phyloP scores from a whole-genome alignment of 2,329 filamentous ascomycete species.

The Knufia petricola region DNA sequence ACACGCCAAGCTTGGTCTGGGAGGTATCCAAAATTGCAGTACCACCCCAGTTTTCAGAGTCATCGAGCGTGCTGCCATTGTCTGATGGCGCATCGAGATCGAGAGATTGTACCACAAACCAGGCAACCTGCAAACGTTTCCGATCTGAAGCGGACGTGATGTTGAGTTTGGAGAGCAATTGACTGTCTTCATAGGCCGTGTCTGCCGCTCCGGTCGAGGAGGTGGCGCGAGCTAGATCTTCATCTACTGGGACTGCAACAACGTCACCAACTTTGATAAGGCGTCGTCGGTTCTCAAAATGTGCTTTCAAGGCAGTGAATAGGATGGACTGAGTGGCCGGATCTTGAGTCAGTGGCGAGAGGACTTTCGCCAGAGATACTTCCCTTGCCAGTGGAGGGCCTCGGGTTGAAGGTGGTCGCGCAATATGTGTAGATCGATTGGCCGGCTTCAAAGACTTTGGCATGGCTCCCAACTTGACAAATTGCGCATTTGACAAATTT shows the following conservation, averaged over 20 bases:
- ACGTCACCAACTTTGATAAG: slow-evolving; percentile 80
- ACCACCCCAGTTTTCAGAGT: slow-evolving; percentile 70
- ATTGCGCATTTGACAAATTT: slow-evolving; percentile 70
- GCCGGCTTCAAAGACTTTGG: slow-evolving; percentile 22
- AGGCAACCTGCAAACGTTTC: slow-evolving; percentile 43
- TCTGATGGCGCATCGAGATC: slow-evolving; percentile 21
- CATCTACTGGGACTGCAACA: slow-evolving; percentile 81
- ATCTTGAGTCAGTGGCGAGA: slow-evolving; percentile 81
- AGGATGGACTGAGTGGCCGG: slow-evolving; percentile 74
- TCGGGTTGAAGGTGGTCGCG: slow-evolving; percentile 25
- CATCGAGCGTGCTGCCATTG: slow-evolving; percentile 45
- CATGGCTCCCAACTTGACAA: slow-evolving; percentile 64
- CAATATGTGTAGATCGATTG: slow-evolving; percentile 11
- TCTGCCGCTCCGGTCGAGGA: slow-evolving; percentile 56
- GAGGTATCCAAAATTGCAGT: slow-evolving; percentile 77
- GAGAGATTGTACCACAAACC: slow-evolving; percentile 63
- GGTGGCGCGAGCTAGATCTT: slow-evolving; percentile 68
- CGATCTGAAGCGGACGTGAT: slow-evolving; percentile 13
- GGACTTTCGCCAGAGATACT: slow-evolving; percentile 78
- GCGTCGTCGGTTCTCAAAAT: slow-evolving; percentile 75
- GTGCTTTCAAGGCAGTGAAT: slow-evolving; percentile 73
- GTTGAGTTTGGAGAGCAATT: slow-evolving; percentile 42
- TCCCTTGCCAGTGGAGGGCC: slow-evolving; percentile 58
- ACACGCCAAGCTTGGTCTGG: slow-evolving; percentile 81
- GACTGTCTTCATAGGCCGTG: slow-evolving; percentile 60